Conservation (phyloP, 805 yeast genomes). For the Priceomyces haplophilus region DNA sequence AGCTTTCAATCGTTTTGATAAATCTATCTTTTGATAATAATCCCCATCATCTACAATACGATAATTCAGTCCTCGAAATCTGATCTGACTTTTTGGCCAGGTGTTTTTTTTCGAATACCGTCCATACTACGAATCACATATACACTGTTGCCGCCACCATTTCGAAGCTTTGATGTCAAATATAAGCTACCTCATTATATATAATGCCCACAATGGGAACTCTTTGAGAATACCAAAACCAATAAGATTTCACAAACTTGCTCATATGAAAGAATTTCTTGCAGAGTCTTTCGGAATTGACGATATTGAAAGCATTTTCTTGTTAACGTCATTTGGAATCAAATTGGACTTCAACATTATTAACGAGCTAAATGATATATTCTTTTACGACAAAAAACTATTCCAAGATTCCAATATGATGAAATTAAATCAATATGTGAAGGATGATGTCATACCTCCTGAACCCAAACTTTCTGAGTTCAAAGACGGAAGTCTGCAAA, state of each 20-base stretch:
- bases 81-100: neutral
- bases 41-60: no score
- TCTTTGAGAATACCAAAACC: slow-evolving; percentile 37
- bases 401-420: slow-evolving; percentile 34
- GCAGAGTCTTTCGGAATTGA: slow-evolving; percentile 26
- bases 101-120: neutral
- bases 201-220: slow-evolving; percentile 40
- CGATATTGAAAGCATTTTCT: slow-evolving; percentile 36
- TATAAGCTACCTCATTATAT: slow-evolving; percentile 25
- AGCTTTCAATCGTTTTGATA: neutral
- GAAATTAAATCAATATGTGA: slow-evolving; percentile 4
- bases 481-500: slow-evolving; percentile 5
- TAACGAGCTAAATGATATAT: slow-evolving; percentile 53
- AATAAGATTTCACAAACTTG: slow-evolving; percentile 34
- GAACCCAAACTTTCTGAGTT: slow-evolving; percentile 7
- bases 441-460: slow-evolving; percentile 8
- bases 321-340: slow-evolving; percentile 64
- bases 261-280: slow-evolving; percentile 29
- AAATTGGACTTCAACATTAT: slow-evolving; percentile 53
- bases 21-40: neutral
- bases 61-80: neutral
- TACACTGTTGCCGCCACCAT: neutral
- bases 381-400: slow-evolving; percentile 59
- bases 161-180: slow-evolving; percentile 11
- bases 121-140: neutral